A percentile compares a stretch with the other conserved stretches of the same genome.
phyloP scores from a whole-genome alignment of 208 protist species.

The Trypanosoma mega region DNA sequence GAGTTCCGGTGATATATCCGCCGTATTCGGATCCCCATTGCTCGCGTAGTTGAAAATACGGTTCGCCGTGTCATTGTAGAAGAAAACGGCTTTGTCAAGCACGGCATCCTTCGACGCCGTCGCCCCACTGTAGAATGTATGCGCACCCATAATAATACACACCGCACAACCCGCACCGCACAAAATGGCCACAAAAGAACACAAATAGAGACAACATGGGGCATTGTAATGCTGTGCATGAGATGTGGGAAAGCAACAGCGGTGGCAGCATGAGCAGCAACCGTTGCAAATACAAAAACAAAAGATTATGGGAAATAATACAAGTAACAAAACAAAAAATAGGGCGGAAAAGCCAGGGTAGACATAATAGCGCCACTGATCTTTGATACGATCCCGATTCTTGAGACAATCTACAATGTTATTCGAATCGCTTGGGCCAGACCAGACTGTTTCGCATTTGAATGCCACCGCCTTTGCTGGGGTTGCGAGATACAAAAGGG shows the following conservation, averaged over 20 bases:
- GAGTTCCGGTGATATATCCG: neutral
- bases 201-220: constrained; percentile 9
- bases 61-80: constrained; percentile 42
- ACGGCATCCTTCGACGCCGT: constrained; percentile 27
- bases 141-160: constrained; percentile 18
- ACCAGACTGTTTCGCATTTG: constrained; percentile 69
- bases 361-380: constrained; percentile 67
- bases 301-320: constrained; percentile 59
- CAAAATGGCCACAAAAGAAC: constrained; percentile 6
- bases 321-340: constrained; percentile 54
- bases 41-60: constrained; percentile 24
- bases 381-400: constrained; percentile 48
- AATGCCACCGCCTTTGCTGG: constrained; percentile 18
- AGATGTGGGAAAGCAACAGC: constrained; percentile 28
- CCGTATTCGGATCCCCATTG: neutral
- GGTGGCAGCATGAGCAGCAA: constrained; percentile 34
- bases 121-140: constrained; percentile 9
- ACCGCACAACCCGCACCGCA: constrained; percentile 5
- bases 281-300: constrained; percentile 26
- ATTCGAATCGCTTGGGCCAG: constrained; percentile 41
- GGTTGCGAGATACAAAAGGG: constrained; percentile 14
- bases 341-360: constrained; percentile 55
- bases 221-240: constrained; percentile 26
- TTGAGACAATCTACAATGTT: constrained; percentile 49
- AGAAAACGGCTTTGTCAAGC: constrained; percentile 34